Evolutionary conservation across 2,329 filamentous ascomycete species (phyloP), one percentile per base, ranked within the genome.

Genomic region (Beauveria rudraprayagi): DNA sequence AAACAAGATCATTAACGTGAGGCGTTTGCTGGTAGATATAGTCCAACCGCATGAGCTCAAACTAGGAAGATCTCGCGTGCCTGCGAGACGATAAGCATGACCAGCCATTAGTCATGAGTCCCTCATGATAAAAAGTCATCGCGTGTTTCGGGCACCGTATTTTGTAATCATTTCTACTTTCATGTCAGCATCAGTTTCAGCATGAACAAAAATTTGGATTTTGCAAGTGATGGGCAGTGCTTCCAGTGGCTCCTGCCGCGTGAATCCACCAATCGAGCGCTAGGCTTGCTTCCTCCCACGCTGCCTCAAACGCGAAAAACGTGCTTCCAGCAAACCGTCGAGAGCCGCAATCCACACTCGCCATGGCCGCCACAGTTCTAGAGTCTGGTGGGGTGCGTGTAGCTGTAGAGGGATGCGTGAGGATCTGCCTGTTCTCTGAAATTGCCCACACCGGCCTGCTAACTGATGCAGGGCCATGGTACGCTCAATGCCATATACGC

Each of bases 401-500:
- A 64, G 93, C 92, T 22, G 78, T 96, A 6, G 90, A 96, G 78
- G 92, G 92, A 68, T 96, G 92, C 71, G 90, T 92, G 78, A 75
- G 88, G 77, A 28, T 57, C 17, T 11, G 26, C 19, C 10, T 8
- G 19, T 51, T 7, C 5, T 6, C 11, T 14, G 1, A 26, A 14
- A 34, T 19, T 41, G 24, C 10, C 6, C 26, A 37, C 34, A 4
- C 3, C 26, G 11, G 26, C 47, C 11, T 9, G 47, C 30, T 48
- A 30, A 61, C 19, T 17, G 43, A 52, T 46, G 6, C 62, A 94
- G 90, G 93, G 93, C 62, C 94, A 99, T 76, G 94, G 94, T 65
- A 91, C 88, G 1, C 84, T 99, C 57, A 84, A 97, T 71, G 89
- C 91, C 61, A 97, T 99, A 67, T 99, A 97, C 73, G 84, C 88